Evolutionary conservation across 202 grass and related monocot genomes (phyloP).

Genomic region (Setaria viridis): DNA sequence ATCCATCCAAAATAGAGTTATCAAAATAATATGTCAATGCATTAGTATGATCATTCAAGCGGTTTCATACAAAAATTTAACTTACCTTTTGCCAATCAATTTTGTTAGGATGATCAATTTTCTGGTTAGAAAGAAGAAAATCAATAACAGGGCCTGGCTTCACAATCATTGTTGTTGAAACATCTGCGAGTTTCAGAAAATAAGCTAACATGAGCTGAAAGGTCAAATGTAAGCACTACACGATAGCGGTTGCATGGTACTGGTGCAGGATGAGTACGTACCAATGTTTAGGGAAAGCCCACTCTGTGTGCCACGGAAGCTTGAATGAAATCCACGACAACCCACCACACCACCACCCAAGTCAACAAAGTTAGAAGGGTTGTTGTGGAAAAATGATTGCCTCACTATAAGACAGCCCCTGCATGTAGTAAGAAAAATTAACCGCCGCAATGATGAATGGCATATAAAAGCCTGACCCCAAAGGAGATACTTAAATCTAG

Average conservation of each 20-base stretch:
- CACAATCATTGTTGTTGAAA: constrained; percentile 94
- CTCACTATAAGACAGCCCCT: constrained; percentile 91
- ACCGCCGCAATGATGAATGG: neutral
- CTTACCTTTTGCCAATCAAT: constrained; percentile 82
- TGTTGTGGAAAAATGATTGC: constrained; percentile 80
- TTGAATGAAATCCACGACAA: constrained; percentile 90
- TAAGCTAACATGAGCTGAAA: constrained; percentile 3
- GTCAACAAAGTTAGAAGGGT: constrained; percentile 68
- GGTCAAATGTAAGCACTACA: constrained; percentile 6
- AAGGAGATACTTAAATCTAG: neutral
- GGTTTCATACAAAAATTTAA: constrained; percentile 3
- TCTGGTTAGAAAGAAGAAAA: constrained; percentile 87
- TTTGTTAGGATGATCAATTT: constrained; percentile 55
- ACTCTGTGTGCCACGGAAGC: constrained; percentile 77
- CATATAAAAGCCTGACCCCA: neutral
- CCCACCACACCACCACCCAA: constrained; percentile 78
- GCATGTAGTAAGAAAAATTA: constrained; percentile 33
- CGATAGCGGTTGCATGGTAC: neutral
- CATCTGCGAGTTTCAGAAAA: constrained; percentile 55
- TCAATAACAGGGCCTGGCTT: constrained; percentile 82
- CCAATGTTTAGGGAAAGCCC: constrained; percentile 87
- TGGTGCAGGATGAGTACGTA: constrained; percentile 29
- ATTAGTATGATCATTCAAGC: neutral
- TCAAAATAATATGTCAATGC: constrained; percentile 13
- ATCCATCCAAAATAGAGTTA: constrained; percentile 39